Base-by-base conservation (phyloP, 768 basidiomycete species). In the Mycena amicta region DNA sequence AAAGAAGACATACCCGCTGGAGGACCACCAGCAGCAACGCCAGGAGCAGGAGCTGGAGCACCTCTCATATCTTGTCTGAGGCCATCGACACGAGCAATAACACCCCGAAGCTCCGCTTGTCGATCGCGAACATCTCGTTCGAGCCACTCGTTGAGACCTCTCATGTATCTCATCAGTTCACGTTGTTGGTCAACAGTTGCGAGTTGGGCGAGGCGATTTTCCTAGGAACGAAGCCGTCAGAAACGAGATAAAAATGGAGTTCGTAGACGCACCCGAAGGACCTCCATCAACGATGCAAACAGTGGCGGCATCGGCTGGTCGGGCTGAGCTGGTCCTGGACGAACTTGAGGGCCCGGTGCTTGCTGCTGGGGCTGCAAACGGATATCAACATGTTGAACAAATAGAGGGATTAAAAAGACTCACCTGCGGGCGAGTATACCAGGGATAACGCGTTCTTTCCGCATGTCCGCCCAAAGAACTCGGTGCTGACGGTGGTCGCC, bases 101-200 rank as follows among this genome's bases (percentile, higher is more conserved):
- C 83, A 8, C 82, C 83, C 18, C 80, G 80, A 37, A 93, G 72
- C 67, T 93, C 92, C 3, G 82, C 77, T 60, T 91, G 91, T 23
- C 92, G 86, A 71, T 92, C 90, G 46, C 81, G 79, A 0, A 92
- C 90, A 69, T 94, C 92, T 30, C 86, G 81, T 55, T 81, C 86
- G 16, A 94, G 74, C 92, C 92, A 94, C 30, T 83, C 81, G 61
- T 93, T 94, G 29, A 93, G 74, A 2, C 79, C 82, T 49, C 82
- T 68, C 83, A 94, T 87, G 63, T 94, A 93, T 52, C 88, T 76
- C 83, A 90, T 90, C 51, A 92, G 74, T 68, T 90, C 89, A 37
- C 89, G 81, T 63, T 90, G 90, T 66, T 93, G 90, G 47, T 89
- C 87, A 15, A 92, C 81, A 26, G 88, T 88, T 0, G 89, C 90